Base-by-base conservation (phyloP, 1,284 basidiomycete genomes). In the Lentinula novae-zelandiae region DNA sequence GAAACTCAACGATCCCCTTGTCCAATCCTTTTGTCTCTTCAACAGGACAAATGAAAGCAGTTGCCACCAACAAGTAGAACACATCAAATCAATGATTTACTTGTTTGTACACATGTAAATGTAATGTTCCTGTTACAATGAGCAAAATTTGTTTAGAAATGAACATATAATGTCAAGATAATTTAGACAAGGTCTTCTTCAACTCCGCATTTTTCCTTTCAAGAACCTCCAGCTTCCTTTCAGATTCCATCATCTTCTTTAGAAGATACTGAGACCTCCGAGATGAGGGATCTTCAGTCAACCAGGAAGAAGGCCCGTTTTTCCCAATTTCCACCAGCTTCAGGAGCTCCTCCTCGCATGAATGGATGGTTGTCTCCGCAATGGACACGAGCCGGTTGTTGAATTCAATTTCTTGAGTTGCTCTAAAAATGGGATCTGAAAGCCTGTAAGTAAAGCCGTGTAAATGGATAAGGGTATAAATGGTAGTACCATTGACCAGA, bases 321-420 rank as follows among this genome's bases (percentile, higher is more conserved):
- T 73, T 69, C 17, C 13, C 31, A 44, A 94, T 89, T 50, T 82
- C 83, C 60, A 84, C 85, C 27, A 96, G 75, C 20, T 76, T 77
- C 12, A 78, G 70, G 10, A 97, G 81, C 73, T 97, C 95, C 15
- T 82, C 77, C 72, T 97, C 94, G 69, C 87, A 92, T 1, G 80
- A 70, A 60, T 82, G 81, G 67, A 98, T 82, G 3, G 80, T 87
- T 15, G 72, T 75, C 65, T 95, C 90, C 0, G 87, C 80, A 34
- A 79, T 76, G 8, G 85, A 76, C 60, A 96, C 91, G 0, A 89
- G 71, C 60, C 85, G 87, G 58, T 87, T 82, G 71, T 95, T 95
- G 72, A 86, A 85, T 22, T 84, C 81, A 63, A 95, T 89, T 65
- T 95, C 92, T 73, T 93, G 91, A 0, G 83, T 86, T 1, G 95